A percentile compares a stretch with the other conserved stretches of the same genome.
Conservation (phyloP, 768 basidiomycete species). For the Lactarius akahatsu region DNA sequence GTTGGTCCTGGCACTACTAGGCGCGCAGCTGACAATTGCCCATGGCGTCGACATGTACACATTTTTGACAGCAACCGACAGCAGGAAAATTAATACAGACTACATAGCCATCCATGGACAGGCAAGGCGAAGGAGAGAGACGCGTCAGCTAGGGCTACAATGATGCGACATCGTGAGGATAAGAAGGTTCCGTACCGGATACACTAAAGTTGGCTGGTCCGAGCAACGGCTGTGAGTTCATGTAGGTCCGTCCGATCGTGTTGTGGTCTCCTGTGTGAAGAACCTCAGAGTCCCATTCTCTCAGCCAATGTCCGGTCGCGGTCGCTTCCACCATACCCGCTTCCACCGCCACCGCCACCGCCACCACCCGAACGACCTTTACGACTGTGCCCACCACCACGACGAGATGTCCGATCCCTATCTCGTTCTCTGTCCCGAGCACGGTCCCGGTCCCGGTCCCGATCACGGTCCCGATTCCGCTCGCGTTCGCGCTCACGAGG, state of each 20-base stretch:
- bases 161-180: conserved; percentile 24
- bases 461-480: conserved; percentile 32
- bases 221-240: conserved; percentile 21
- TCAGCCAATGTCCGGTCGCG: conserved; percentile 83
- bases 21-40: conserved; percentile 6
- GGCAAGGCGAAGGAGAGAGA: conserved; percentile 25
- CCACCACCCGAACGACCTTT: conserved; percentile 39
- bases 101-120: conserved; percentile 26
- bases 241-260: conserved; percentile 30
- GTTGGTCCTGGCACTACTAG: background rate
- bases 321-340: conserved; percentile 37
- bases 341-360: conserved; percentile 46
- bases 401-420: conserved; percentile 30
- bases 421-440: conserved; percentile 25
- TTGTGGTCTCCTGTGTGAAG: conserved; percentile 24
- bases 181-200: conserved; percentile 38
- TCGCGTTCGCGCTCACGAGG: conserved; percentile 28
- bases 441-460: conserved; percentile 32
- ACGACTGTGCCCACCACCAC: conserved; percentile 29
- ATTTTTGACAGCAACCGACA: conserved; percentile 31
- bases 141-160: conserved; percentile 38
- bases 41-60: conserved; percentile 33
- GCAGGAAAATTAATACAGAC: conserved; percentile 39
- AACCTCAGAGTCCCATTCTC: conserved; percentile 68
- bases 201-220: conserved; percentile 35